Base-by-base conservation (phyloP, 2,329 filamentous ascomycete genomes). In the Aspergillus jensenii region DNA sequence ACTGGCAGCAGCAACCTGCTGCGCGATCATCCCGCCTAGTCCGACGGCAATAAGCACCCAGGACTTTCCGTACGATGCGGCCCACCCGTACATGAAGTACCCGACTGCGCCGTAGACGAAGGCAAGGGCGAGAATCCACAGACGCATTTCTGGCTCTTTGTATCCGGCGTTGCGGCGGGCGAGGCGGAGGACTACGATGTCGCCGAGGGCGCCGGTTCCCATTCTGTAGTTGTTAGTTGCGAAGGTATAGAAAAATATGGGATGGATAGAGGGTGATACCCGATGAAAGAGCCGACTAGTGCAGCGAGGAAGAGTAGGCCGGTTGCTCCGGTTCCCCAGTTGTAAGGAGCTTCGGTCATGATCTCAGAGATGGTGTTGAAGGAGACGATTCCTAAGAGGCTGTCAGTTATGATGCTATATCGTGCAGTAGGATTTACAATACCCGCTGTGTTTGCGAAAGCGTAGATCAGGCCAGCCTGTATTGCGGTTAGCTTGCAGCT, bases 11-110 rank as follows among this genome's bases (percentile, higher is more conserved):
- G 68, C 70, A 4, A 78, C 75, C 59, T 77, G 75, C 39, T 77
- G 73, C 6, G 75, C 72, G 48, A 77, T 76, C 71, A 77, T 72
- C 39, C 67, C 72, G 27, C 71, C 74, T 2, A 76, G 60, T 0
- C 69, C 73, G 21, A 77, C 65, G 1, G 72, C 73, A 31, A 77
- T 68, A 2, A 68, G 64, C 43, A 74, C 68, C 73, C 74, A 77
- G 21, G 71, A 68, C 15, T 62, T 61, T 2, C 71, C 73, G 37
- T 64, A 58, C 17, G 71, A 67, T 1, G 74, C 74, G 15, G 69
- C 71, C 74, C 74, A 76, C 45, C 74, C 74, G 54, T 77, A 78
- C 33, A 71, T 62, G 48, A 76, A 69, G 53, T 76, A 77, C 0
- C 75, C 74, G 5, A 73, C 52, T 0, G 65, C 69, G 1, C 67